These are phyloP conservation scores for Xylaria sp. DNA, from an alignment of 495 filamentous ascomycete species.

Conservation along the genomic window DNA sequence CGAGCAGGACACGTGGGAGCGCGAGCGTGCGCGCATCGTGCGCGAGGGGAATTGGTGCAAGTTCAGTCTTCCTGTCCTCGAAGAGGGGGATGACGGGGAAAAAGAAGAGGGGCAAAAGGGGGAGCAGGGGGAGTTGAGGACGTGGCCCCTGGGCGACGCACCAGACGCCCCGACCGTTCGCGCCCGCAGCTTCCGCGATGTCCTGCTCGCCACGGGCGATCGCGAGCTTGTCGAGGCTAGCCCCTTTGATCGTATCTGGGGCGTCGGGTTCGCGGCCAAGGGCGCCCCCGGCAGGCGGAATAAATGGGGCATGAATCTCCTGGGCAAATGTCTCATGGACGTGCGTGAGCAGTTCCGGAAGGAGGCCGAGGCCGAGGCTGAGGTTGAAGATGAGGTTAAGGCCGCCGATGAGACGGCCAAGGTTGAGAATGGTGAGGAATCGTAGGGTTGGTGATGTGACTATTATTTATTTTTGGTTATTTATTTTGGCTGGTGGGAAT, in stretches of 20 bases:
- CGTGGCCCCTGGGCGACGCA: conserved; percentile 8
- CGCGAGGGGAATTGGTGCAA: conserved; percentile 65
- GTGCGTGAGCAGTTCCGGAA: conserved; percentile 56
- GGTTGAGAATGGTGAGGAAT: not conserved
- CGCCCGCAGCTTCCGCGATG: conserved; percentile 42
- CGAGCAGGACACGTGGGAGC: conserved; percentile 59
- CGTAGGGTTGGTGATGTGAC: not conserved
- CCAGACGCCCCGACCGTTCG: not conserved
- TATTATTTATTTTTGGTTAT: not conserved
- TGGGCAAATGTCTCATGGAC: conserved; percentile 62
- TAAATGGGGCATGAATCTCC: conserved; percentile 70
- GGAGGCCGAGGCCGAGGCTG: conserved; percentile 25
- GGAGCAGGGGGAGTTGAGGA: not conserved
- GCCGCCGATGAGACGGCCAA: not conserved
- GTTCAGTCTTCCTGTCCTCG: conserved; percentile 48
- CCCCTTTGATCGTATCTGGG: conserved; percentile 71
- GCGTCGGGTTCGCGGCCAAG: conserved; percentile 63
- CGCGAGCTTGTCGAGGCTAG: conserved; percentile 69
- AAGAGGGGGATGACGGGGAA: conserved; percentile 9
- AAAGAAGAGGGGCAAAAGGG: not conserved
- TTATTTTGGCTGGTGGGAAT: too few species aligned
- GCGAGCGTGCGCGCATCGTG: conserved; percentile 62
- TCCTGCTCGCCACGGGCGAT: conserved; percentile 63
- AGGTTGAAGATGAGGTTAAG: conserved; percentile 32
- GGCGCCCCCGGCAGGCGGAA: conserved; percentile 55